Base-by-base conservation (phyloP, 306 rosid genomes). In the Castanospermum australe region DNA sequence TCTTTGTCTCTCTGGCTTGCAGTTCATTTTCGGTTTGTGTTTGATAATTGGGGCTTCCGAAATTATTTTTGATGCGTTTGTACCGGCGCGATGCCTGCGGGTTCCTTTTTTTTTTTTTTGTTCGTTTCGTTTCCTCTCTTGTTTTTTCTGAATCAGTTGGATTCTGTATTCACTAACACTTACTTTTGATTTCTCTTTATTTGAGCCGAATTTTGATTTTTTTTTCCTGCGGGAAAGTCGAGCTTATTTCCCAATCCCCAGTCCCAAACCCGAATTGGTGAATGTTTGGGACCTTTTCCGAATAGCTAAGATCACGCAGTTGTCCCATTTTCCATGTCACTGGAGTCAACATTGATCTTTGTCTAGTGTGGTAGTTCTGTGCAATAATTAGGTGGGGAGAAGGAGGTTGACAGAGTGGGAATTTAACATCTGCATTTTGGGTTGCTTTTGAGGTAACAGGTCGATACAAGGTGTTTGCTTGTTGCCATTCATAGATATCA, bases 361-460 rank as follows among this genome's bases (percentile, higher is more conserved):
- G 15, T 62, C 9, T n/a, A 17, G 22, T 24, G 17, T 6, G 67
- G 59, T 41, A 60, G 44, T 54, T 77, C 8, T 67, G 24, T 82
- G 51, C 75, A 56, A 42, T 67, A 38, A 51, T 51, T 21, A 47
- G 21, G 60, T 33, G 20, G 44, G 57, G n/a, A n/a, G n/a, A 33
- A 2, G 57, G 67, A 25, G 41, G 24, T 47, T 60, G 65, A 18
- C 67, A 39, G 8, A 51, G 52, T 17, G 72, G 35, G 45, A 39
- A 67, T 50, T 30, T 79, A 66, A 15, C 65, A 5, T 78, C 41
- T 65, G 47, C 35, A 28, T 71, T 42, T 66, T 2, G 24, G 42
- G 74, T 21, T 76, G 47, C 50, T 84, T 79, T 50, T 41, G 59
- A 65, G 39, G 66, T 54, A 18, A 41, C 80, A 32, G 54, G 52